phyloP scores from a whole-genome alignment of 768 basidiomycete species.

The Tephrocybe sp. region DNA sequence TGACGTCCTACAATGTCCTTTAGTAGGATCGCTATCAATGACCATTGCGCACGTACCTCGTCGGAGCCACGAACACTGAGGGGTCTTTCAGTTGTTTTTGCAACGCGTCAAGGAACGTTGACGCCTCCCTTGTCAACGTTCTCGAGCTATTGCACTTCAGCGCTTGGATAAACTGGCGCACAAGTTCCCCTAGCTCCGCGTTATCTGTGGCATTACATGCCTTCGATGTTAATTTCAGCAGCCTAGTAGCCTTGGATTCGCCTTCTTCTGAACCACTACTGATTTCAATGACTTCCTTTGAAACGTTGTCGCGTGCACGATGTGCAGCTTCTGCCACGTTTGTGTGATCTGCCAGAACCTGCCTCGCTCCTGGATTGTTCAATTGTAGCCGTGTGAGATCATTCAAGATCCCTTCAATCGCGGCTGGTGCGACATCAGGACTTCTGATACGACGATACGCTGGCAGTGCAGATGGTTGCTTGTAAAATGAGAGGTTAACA shows the following conservation, averaged over 20 bases:
- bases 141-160: conserved; percentile 67
- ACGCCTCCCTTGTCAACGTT: conserved; percentile 69
- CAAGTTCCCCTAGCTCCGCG: conserved; percentile 46
- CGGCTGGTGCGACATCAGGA: conserved; percentile 33
- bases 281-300: conserved; percentile 45
- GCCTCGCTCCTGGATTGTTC: conserved; percentile 33
- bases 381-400: conserved; percentile 62
- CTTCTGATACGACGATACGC: conserved; percentile 35
- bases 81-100: conserved; percentile 73
- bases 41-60: conserved; percentile 39
- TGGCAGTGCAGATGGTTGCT: conserved; percentile 5
- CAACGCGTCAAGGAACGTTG: conserved; percentile 66
- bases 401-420: conserved; percentile 57
- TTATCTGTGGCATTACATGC: conserved; percentile 55
- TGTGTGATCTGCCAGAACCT: conserved; percentile 50
- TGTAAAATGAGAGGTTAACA: too few relatives aligned
- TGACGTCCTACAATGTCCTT: conserved; percentile 12
- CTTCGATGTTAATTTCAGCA: conserved; percentile 46
- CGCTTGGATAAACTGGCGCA: conserved; percentile 61
- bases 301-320: conserved; percentile 27
- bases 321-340: conserved; percentile 43
- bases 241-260: conserved; percentile 51
- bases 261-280: conserved; percentile 40
- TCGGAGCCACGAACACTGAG: conserved; percentile 54
- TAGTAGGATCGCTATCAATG: conserved; percentile 1